Conservation (phyloP, 164 flowering plant genomes). For the Tinospora cordifolia region DNA sequence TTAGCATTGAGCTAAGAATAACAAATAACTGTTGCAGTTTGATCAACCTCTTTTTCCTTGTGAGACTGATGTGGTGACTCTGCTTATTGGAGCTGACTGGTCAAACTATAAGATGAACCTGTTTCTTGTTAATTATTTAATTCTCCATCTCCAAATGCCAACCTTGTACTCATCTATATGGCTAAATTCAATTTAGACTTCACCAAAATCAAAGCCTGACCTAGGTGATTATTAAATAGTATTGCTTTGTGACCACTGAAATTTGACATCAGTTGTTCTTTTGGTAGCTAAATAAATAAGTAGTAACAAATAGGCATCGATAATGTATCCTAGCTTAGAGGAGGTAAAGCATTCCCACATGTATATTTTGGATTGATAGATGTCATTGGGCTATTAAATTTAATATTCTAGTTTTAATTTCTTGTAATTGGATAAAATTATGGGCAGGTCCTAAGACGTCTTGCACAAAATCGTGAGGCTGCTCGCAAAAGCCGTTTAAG, state of each 20-base stretch:
- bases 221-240: neutral
- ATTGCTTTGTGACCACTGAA: neutral
- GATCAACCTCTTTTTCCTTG: too few relatives aligned
- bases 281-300: neutral
- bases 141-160: too few relatives aligned
- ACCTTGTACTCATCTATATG: neutral
- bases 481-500: conserved; percentile 97
- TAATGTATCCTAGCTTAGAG: neutral
- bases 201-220: neutral
- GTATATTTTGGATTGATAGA: neutral
- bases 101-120: too few relatives aligned
- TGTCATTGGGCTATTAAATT: neutral
- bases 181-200: neutral
- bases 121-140: too few relatives aligned
- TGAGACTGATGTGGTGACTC: too few relatives aligned
- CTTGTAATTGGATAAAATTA: neutral
- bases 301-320: neutral
- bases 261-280: too few relatives aligned
- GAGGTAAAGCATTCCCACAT: neutral
- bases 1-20: too few relatives aligned
- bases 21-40: too few relatives aligned
- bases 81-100: too few relatives aligned
- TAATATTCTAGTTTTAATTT: neutral
- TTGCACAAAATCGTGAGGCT: conserved; percentile 98
- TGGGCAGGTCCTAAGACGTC: conserved; percentile 71